phyloP scores from a whole-genome alignment of 1,284 basidiomycete genomes.

The Pterulicium gracile region DNA sequence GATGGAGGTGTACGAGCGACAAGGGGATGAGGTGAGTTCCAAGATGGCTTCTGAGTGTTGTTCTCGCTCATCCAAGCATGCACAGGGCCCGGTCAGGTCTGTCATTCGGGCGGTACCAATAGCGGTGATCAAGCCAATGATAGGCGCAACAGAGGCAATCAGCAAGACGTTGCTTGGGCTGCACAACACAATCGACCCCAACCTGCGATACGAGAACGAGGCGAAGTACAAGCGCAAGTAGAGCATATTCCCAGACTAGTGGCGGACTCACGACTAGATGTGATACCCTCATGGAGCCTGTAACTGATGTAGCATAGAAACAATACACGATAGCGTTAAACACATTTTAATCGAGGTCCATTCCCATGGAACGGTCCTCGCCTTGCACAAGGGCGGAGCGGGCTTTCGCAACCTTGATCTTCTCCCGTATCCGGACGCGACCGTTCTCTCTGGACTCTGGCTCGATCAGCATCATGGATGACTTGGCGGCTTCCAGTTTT shows the following conservation, averaged over 20 bases:
- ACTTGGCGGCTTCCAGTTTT: constrained; percentile 43
- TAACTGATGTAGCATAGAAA: constrained; percentile 4
- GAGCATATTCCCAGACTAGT: constrained; percentile 22
- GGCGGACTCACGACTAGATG: constrained; percentile 8
- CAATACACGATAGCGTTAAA: constrained; percentile 1
- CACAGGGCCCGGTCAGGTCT: constrained; percentile 79
- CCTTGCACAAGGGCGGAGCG: constrained; percentile 67
- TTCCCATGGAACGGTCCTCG: constrained; percentile 71
- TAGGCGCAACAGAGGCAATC: constrained; percentile 91
- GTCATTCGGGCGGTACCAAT: constrained; percentile 96
- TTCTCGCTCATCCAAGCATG: constrained; percentile 7
- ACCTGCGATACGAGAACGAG: constrained; percentile 67
- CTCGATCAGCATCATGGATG: constrained; percentile 62
- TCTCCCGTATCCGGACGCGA: constrained; percentile 52
- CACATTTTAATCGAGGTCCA: constrained; percentile 59
- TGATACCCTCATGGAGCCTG: constrained; percentile 1
- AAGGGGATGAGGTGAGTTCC: constrained; percentile 68
- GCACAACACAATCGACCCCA: constrained; percentile 82
- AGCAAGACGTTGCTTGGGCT: constrained; percentile 91
- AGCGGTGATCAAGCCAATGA: constrained; percentile 93
- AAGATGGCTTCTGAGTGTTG: not conserved
- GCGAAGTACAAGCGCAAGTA: constrained; percentile 87
- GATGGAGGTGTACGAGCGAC: constrained; percentile 96
- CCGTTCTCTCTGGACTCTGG: constrained; percentile 41
- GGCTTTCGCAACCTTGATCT: constrained; percentile 67